Base-by-base conservation (phyloP, 1,139 yeast species). In the Protomyces macrosporus region DNA sequence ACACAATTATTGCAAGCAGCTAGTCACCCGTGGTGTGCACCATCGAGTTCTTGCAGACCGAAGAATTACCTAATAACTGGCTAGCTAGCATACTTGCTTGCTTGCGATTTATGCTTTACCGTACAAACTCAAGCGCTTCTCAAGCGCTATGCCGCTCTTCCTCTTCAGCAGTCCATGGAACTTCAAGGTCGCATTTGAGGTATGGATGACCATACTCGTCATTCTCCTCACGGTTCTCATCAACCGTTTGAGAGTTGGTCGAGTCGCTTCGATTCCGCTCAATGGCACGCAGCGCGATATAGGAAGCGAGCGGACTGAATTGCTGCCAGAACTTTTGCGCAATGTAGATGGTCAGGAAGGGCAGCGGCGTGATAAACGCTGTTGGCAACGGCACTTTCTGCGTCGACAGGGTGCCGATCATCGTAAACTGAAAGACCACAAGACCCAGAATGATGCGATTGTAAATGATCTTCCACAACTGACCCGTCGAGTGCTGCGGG, bases 401-500 rank as follows among this genome's bases (percentile, higher is more conserved):
- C 6, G 58, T 56, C 5, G 59, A 53, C n/a, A 60, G 53, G 6
- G 53, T 50, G 4, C 63, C 58, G 32, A 60, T 54, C 40, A 51
- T 60, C 35, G 62, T 52, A 34, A 58, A 32, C 56, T 93, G 98
- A 72, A 93, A 88, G 10, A 89, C 74, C 16, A 86, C 74, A 52
- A 88, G 74, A 0, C 96, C 96, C 55, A 87, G 74, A 60, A 86
- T 82, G 3, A 88, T 81, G 68, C 96, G 78, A 68, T 95, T 80
- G 73, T 85, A 84, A 3, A 89, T 86, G 66, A 88, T 77, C 0
- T 95, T 91, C 96, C 95, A 88, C 0, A 88, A 91, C 70, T 86
- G 85, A 3, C 96, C 96, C 0, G 95, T 89, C 0, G 95, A 87
- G 73, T 89, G 96, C 58, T 90, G 95, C 4, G 93, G 88, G 72